Conservation (phyloP, 768 basidiomycete species). For the Leccinum boreale region DNA sequence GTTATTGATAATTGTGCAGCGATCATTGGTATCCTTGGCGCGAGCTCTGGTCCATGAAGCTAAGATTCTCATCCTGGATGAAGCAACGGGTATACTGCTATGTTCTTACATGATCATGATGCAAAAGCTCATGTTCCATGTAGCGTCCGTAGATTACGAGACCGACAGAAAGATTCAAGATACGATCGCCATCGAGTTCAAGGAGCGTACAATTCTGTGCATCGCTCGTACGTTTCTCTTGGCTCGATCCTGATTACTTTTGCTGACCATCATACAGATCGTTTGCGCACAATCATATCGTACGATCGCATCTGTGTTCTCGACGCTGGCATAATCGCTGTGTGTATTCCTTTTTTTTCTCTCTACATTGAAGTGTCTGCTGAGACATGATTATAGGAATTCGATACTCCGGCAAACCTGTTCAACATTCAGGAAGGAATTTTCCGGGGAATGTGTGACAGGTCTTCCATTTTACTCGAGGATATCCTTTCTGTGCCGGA, state of each 20-base stretch:
- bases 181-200: constrained; percentile 82
- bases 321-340: constrained; percentile 73
- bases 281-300: constrained; percentile 80
- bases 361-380: background rate
- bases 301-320: constrained; percentile 90
- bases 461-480: constrained; percentile 66
- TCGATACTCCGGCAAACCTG: constrained; percentile 72
- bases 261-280: constrained; percentile 45
- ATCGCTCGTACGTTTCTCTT: constrained; percentile 68
- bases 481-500: constrained; percentile 52
- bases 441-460: constrained; percentile 85
- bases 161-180: constrained; percentile 90
- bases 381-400: constrained; percentile 47
- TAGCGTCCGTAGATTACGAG: constrained; percentile 82
- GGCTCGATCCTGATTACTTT: background rate
- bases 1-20: constrained; percentile 46
- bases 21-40: constrained; percentile 83
- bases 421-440: constrained; percentile 58
- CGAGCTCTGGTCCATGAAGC: constrained; percentile 85
- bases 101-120: background rate
- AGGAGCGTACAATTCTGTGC: constrained; percentile 80
- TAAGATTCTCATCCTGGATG: constrained; percentile 83
- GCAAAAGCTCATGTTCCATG: background rate
- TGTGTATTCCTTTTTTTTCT: constrained; percentile 32
- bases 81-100: constrained; percentile 63